Evolutionary conservation across 2,329 filamentous ascomycete genomes (phyloP).

Genomic region (Curvularia sp.): DNA sequence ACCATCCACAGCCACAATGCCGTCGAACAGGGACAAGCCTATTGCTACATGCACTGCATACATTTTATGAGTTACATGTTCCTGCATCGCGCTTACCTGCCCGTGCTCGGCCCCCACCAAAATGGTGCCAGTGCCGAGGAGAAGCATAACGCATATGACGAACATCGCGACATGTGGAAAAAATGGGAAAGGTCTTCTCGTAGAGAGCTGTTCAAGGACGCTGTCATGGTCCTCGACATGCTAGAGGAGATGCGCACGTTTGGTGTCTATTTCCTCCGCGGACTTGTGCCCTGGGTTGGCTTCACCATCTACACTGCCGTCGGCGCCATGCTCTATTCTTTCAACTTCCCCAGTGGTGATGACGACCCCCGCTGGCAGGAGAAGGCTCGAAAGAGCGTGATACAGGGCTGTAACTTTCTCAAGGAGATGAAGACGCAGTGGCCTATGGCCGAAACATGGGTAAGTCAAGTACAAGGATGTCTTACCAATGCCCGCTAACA

Average conservation of each 20-base stretch:
- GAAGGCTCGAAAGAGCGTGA: constrained; percentile 44
- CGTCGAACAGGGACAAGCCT: constrained; percentile 52
- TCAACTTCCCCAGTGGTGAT: constrained; percentile 48
- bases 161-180: constrained; percentile 46
- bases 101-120: constrained; percentile 47
- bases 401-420: constrained; percentile 48
- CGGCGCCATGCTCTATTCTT: constrained; percentile 51
- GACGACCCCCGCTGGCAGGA: constrained; percentile 45
- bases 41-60: constrained; percentile 53
- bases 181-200: constrained; percentile 49
- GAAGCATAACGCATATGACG: constrained; percentile 41
- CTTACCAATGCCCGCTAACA: neutral
- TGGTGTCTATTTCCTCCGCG: constrained; percentile 50
- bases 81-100: constrained; percentile 50
- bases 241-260: constrained; percentile 52
- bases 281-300: constrained; percentile 52
- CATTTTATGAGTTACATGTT: constrained; percentile 54
- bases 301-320: constrained; percentile 53
- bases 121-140: constrained; percentile 38
- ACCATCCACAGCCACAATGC: constrained; percentile 52
- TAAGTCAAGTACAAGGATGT: neutral
- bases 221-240: constrained; percentile 50
- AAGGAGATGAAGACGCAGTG: constrained; percentile 53
- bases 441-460: constrained; percentile 52
- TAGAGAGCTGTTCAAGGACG: constrained; percentile 47